Evolutionary conservation across 306 rosid genomes (phyloP), one percentile per base, ranked within the genome.

Genomic region (Malus asiatica): DNA sequence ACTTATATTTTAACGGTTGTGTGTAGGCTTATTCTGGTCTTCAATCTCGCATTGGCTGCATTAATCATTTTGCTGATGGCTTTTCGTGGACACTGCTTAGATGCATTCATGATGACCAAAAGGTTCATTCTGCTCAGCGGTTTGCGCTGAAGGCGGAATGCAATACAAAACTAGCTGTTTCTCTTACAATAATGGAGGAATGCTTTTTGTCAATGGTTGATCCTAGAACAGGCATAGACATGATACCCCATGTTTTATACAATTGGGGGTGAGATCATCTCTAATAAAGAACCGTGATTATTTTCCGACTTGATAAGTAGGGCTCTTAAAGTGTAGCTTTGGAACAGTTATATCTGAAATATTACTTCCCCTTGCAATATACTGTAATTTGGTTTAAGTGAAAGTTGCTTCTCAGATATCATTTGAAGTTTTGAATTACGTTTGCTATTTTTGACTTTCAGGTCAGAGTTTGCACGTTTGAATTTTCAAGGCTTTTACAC

Each of bases 171-270:
- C 78, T 95, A 84, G 92, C 96, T 63, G 96, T 95, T 81, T 96
- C 98, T 80, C 96, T 95, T 78, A 85, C 98, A 65, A 90, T 95
- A 71, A 90, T 95, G 98, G 97, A 90, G 87, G 98, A 95, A 83
- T 92, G 98, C 66, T 95, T 95, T 82, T 76, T 95, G 79, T 90
- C 98, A 4, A 92, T 95, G 98, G 87, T 92, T 61, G 98, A 95
- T 88, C 93, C 91, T 57, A 85, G 97, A 89, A 95, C 98, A 29
- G 98, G 98, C 83, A 95, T 95, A 75, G 89, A 95, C 85, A 95
- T 95, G 98, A 84, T 95, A 83, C 98, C 98, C 76, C 98, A 95
- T 68, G 86, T 83, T 78, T 76, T 95, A 65, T 95, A 92, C 87
- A 92, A 89, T 74, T 89, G 97, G 98, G 94, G 97, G 97, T 95